phyloP scores from a whole-genome alignment of 2,329 filamentous ascomycete species.

The Lachnellula occidentalis region DNA sequence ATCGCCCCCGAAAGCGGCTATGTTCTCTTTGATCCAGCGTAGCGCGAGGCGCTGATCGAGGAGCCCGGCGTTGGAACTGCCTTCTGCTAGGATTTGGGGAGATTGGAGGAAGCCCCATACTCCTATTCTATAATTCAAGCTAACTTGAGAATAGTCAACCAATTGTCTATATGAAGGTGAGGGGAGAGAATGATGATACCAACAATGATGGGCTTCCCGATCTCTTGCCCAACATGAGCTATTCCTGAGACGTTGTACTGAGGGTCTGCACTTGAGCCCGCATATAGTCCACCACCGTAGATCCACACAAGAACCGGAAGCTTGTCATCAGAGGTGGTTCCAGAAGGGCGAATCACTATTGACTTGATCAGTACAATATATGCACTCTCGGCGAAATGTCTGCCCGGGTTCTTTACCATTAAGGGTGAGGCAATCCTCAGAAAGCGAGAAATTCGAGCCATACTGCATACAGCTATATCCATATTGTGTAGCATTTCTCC shows the following conservation, averaged over 20 bases:
- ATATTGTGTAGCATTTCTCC: constrained; percentile 38
- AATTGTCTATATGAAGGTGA: neutral
- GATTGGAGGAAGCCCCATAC: constrained; percentile 63
- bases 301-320: constrained; percentile 50
- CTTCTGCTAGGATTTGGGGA: constrained; percentile 42
- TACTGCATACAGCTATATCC: constrained; percentile 45
- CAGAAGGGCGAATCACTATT: constrained; percentile 38
- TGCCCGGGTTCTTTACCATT: constrained; percentile 27
- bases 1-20: constrained; percentile 37
- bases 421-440: constrained; percentile 44
- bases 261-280: constrained; percentile 45
- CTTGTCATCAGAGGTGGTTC: constrained; percentile 26
- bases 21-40: constrained; percentile 4
- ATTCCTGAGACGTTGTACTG: constrained; percentile 62
- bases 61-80: constrained; percentile 61
- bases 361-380: neutral
- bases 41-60: constrained; percentile 54
- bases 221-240: constrained; percentile 46
- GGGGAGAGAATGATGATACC: constrained; percentile 17
- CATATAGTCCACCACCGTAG: constrained; percentile 49
- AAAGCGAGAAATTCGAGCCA: constrained; percentile 34
- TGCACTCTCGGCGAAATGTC: neutral
- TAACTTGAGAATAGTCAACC: constrained; percentile 33
- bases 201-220: constrained; percentile 48
- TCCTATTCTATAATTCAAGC: constrained; percentile 57